phyloP scores from a whole-genome alignment of 805 yeast genomes.

The Ascoidea asiatica region DNA sequence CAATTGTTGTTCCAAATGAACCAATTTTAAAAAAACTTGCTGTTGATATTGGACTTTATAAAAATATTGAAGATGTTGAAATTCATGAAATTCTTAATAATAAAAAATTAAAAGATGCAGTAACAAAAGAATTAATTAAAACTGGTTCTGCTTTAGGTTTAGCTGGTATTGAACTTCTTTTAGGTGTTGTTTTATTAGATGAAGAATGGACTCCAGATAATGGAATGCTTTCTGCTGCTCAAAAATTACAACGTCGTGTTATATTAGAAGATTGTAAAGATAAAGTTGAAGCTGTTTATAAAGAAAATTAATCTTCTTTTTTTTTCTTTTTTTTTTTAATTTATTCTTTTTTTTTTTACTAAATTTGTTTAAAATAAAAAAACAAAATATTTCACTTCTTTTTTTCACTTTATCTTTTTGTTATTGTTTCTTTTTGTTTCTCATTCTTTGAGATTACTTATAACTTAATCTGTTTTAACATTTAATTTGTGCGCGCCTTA shows the following conservation, averaged over 20 bases:
- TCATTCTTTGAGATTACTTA: no score
- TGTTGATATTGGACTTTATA: conserved; percentile 36
- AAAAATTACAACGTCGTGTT: conserved; percentile 88
- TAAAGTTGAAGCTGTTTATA: conserved; percentile 55
- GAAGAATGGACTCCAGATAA: conserved; percentile 98
- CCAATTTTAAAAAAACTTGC: conserved; percentile 47
- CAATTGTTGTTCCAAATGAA: conserved; percentile 76
- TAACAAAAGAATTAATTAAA: conserved; percentile 43
- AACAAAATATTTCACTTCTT: background rate
- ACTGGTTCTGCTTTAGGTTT: conserved; percentile 79
- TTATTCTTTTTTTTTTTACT: no score
- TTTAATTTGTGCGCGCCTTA: no score
- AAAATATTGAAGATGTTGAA: conserved; percentile 26
- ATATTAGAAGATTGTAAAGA: conserved; percentile 58
- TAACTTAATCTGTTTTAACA: no score
- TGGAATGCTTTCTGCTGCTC: conserved; percentile 90
- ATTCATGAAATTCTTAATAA: conserved; percentile 38
- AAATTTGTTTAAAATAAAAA: no score
- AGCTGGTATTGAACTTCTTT: conserved; percentile 71
- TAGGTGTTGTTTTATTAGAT: conserved; percentile 64
- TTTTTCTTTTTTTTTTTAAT: no score
- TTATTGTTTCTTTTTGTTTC: background rate
- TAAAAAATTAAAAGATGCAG: conserved; percentile 36
- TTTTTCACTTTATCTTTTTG: background rate
- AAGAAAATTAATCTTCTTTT: no score